A percentile compares a stretch with the other conserved stretches of the same genome.
Conservation (phyloP, 768 basidiomycete species). For the Rubroboletus satanas region DNA sequence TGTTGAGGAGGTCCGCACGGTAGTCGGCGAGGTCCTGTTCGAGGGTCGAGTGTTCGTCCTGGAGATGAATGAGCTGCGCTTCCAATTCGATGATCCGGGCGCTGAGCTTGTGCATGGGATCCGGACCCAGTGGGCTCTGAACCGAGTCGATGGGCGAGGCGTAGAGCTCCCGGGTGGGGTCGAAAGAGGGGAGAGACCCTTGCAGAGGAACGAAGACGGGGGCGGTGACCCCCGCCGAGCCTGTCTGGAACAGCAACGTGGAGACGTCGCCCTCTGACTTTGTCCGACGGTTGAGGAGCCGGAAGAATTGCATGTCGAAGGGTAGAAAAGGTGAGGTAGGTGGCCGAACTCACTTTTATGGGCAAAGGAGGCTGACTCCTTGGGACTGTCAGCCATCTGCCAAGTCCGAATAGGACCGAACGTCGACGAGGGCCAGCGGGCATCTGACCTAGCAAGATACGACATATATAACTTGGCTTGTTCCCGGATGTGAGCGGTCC, state of each 20-base stretch:
- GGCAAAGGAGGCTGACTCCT: conserved; percentile 17
- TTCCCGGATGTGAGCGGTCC: no score
- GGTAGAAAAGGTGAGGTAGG: not conserved
- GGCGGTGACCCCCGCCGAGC: not conserved
- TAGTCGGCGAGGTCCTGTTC: conserved; percentile 29
- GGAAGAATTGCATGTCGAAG: conserved; percentile 43
- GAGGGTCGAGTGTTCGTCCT: conserved; percentile 15
- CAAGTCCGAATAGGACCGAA: not conserved
- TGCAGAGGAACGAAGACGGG: conserved; percentile 26
- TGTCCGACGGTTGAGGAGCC: conserved; percentile 44
- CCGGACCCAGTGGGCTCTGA: not conserved
- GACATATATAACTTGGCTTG: not conserved
- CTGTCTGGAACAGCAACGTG: conserved; percentile 10
- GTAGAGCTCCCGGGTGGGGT: conserved; percentile 24
- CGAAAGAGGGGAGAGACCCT: conserved; percentile 22
- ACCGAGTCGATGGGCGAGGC: not conserved
- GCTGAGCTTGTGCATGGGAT: not conserved
- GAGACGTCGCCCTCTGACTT: conserved; percentile 43
- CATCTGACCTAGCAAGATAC: not conserved
- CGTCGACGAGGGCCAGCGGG: not conserved
- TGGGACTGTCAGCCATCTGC: conserved; percentile 10
- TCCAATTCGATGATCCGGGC: conserved; percentile 12
- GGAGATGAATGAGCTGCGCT: conserved; percentile 9
- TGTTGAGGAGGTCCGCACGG: conserved; percentile 26
- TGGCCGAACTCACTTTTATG: conserved; percentile 13